These are phyloP conservation scores for Fusarium duplospermum DNA, from an alignment of 2,329 filamentous ascomycete species.

Conservation along the genomic window DNA sequence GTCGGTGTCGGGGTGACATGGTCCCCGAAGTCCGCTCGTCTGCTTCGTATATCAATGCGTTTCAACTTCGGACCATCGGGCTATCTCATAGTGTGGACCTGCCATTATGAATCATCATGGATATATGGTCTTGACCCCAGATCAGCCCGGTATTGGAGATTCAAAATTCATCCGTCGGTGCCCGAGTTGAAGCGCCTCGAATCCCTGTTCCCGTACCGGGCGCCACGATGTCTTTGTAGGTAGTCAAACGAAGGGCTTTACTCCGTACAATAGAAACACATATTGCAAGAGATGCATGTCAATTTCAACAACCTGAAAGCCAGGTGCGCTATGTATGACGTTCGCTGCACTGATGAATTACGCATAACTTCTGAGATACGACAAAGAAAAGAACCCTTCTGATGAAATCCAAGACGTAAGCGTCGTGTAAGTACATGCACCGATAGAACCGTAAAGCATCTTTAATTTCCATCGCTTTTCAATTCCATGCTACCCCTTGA, in stretches of 20 bases:
- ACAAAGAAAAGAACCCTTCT: neutral
- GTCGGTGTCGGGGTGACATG: neutral
- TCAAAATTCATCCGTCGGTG: neutral
- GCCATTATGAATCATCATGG: conserved; percentile 11
- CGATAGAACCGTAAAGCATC: neutral
- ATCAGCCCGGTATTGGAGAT: neutral
- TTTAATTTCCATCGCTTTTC: neutral
- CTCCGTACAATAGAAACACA: neutral
- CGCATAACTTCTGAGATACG: neutral
- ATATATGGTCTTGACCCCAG: neutral
- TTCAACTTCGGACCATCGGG: conserved; percentile 13
- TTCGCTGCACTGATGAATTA: neutral
- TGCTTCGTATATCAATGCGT: neutral
- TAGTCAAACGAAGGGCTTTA: neutral
- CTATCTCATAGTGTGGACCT: neutral
- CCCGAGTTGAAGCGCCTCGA: neutral
- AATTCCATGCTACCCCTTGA: neutral
- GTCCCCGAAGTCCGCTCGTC: conserved; percentile 22
- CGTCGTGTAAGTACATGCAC: neutral
- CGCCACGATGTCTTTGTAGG: neutral
- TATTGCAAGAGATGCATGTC: neutral
- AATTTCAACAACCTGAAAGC: neutral
- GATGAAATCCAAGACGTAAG: neutral
- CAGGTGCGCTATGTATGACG: neutral
- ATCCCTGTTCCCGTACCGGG: neutral